Base-by-base conservation (phyloP, 768 basidiomycete species). In the Boletus rex-veris region DNA sequence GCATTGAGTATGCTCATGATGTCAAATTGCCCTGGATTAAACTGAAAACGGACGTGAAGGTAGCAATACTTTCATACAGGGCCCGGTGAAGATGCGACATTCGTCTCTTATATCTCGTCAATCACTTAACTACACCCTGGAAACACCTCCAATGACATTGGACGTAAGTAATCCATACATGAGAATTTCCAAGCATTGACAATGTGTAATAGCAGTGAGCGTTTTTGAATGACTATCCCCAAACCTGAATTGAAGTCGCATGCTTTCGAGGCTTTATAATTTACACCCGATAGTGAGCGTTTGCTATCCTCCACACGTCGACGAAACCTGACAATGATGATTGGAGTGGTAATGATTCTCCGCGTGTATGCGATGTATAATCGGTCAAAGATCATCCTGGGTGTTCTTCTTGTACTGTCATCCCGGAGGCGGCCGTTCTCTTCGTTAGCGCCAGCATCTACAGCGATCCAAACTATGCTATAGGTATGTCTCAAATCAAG, bases 371-470 rank as follows among this genome's bases (percentile, higher is more conserved):
- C 47, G 3, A 30, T 48, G 18, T 51, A 48, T 7, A 31, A 38
- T 38, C 41, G 19, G 9, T 55, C 54, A 15, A 46, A 24, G 45
- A 42, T 52, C 15, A 31, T 51, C n/a, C 50, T 56, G 2, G 18
- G 35, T 7, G 10, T 43, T 4, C 55, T 56, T 10, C 45, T 56
- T 6, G 41, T 48, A 31, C 10, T 53, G 2, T 57, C 36, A 15
- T 40, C 3, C 1, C 51, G 1, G 28, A 43, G 15, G 4, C 48
- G 6, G 16, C 44, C 37, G 14, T 53, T 16, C 21, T 55, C 7
- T 2, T 46, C 16, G 12, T 33, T 6, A 40, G 19, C 6, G 8
- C 26, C 31, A 14, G 35, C 18, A 19, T 31, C n/a, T 50, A 35
- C 41, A 50, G 40, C 33, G 11, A 11, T n/a, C 33, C 47, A 3